A percentile compares a stretch with the other conserved stretches of the same genome.
Conservation (phyloP, 805 yeast species). For the Hermanozyma aechmeae region DNA sequence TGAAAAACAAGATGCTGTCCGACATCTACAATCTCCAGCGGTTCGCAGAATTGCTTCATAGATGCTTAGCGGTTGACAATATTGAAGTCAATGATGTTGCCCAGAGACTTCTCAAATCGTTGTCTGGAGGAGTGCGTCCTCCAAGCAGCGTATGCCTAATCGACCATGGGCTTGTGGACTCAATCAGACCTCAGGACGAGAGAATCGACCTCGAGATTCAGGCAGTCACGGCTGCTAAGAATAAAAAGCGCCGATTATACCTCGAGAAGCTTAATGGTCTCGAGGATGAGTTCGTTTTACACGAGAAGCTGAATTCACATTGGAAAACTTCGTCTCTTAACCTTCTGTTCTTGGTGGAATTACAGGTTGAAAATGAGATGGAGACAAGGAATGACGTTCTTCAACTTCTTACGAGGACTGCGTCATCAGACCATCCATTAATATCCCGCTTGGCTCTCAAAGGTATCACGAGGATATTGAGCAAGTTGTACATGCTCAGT, state of each 20-base stretch:
- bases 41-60: constrained; percentile 40
- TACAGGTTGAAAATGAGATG: constrained; percentile 48
- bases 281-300: constrained; percentile 23
- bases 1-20: constrained; percentile 47
- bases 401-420: constrained; percentile 33
- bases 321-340: constrained; percentile 51
- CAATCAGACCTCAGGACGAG: constrained; percentile 55
- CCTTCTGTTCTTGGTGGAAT: constrained; percentile 38
- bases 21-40: constrained; percentile 45
- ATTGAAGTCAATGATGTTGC: constrained; percentile 46
- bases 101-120: constrained; percentile 35
- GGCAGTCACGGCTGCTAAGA: constrained; percentile 56
- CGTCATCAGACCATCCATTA: constrained; percentile 60
- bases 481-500: constrained; percentile 37
- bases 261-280: constrained; percentile 31
- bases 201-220: constrained; percentile 48
- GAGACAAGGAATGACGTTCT: constrained; percentile 31
- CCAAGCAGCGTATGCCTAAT: constrained; percentile 41
- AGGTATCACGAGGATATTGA: constrained; percentile 39
- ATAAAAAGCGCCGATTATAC: constrained; percentile 39
- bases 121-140: constrained; percentile 18
- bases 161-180: constrained; percentile 30
- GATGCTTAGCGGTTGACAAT: constrained; percentile 50
- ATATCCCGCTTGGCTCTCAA: constrained; percentile 51
- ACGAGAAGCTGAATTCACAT: constrained; percentile 25